Evolutionary conservation across 2,329 filamentous ascomycete species (phyloP).

Genomic region (Dothiorella sarmentorum): DNA sequence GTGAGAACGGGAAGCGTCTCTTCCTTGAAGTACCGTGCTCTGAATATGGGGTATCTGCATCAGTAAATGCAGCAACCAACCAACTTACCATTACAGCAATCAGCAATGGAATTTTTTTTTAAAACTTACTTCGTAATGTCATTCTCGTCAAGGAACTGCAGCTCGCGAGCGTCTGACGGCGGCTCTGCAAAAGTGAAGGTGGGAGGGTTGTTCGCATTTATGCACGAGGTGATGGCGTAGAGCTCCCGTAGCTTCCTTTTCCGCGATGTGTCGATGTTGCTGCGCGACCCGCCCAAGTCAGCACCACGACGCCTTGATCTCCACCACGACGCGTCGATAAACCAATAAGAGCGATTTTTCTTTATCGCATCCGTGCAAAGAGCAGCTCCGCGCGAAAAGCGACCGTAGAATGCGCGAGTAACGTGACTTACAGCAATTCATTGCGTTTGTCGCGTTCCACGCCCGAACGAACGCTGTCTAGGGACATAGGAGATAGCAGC

Average conservation of each 20-base stretch:
- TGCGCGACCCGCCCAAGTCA: slow-evolving; percentile 23
- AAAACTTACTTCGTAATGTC: slow-evolving; percentile 54
- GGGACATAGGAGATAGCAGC: slow-evolving; percentile 46
- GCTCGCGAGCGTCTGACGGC: slow-evolving; percentile 48
- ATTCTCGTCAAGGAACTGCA: slow-evolving; percentile 56
- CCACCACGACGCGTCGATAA: slow-evolving; percentile 37
- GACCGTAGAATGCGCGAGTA: slow-evolving; percentile 27
- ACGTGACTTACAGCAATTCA: slow-evolving; percentile 43
- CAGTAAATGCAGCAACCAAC: slow-evolving; percentile 23
- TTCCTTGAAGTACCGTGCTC: slow-evolving; percentile 57
- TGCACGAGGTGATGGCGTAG: slow-evolving; percentile 72
- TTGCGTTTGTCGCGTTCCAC: slow-evolving; percentile 39
- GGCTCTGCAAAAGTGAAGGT: slow-evolving; percentile 53
- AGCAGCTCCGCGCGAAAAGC: slow-evolving; percentile 29
- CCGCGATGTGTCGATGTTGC: slow-evolving; percentile 66
- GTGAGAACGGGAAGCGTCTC: slow-evolving; percentile 18
- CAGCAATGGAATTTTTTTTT: slow-evolving; percentile 30
- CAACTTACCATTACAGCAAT: not conserved
- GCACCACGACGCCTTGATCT: slow-evolving; percentile 29
- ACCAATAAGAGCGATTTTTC: slow-evolving; percentile 39
- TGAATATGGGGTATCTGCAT: slow-evolving; percentile 29
- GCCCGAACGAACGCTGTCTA: slow-evolving; percentile 44
- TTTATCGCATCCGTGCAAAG: slow-evolving; percentile 35
- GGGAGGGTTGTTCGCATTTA: slow-evolving; percentile 53
- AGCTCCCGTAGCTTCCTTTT: slow-evolving; percentile 90